Evolutionary conservation across 2,329 filamentous ascomycete species (phyloP), one percentile per base, ranked within the genome.

Genomic region (Sodiomyces alkalinus): DNA sequence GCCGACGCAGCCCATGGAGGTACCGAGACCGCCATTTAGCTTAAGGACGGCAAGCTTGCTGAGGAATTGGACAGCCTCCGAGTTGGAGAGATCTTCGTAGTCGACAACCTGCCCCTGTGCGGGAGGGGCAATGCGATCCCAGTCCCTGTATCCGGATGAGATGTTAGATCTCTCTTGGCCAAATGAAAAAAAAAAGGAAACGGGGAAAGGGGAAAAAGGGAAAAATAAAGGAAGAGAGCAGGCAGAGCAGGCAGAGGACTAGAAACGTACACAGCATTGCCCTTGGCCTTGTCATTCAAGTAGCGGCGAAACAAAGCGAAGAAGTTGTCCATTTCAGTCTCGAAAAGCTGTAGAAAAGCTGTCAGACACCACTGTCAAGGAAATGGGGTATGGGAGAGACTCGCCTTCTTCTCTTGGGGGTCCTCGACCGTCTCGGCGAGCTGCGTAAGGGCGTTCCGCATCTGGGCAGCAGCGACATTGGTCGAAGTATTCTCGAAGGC

Each of bases 251-350:
- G n/a, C n/a, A n/a, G n/a, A n/a, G n/a, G n/a, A n/a, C n/a, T n/a
- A n/a, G n/a, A n/a, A n/a, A n/a, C n/a, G 41, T 66, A 79, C 70
- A 90, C 73, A 28, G 74, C 74, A 54, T 90, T 94, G 55, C 87
- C 86, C 74, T 96, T 96, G 51, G 90, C 87, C 69, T 94, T 93
- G 65, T 96, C 90, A 54, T 94, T 94, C 39, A 98, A 67, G 61
- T 94, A 98, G 60, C 90, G 76, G 52, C 90, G 80, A 78, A 98
- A 98, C 37, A 98, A 79, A 36, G 85, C 79, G 53, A 98, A 98
- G 70, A 98, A 98, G 75, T 98, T 98, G 73, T 98, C 90, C 86
- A 94, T 96, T 63, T 98, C 87, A 4, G 86, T 92, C 64, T 96
- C 87, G 57, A 96, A 96, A 41, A 92, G 74, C 81, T 82, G 42